Evolutionary conservation across 1,284 basidiomycete genomes (phyloP).

Genomic region (Schizopora paradoxa): DNA sequence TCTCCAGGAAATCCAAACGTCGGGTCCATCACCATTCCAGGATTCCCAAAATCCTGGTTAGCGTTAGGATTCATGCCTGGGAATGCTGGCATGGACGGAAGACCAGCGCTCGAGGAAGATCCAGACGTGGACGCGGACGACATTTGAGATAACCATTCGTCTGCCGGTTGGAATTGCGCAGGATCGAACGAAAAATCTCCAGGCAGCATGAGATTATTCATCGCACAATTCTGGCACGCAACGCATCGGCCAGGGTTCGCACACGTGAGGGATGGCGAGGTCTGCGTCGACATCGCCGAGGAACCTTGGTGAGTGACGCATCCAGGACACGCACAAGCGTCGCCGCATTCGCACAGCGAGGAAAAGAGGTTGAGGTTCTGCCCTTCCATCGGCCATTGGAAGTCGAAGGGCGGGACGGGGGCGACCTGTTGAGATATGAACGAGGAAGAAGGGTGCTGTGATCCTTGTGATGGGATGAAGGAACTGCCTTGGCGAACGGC

Average conservation of each 20-base stretch:
- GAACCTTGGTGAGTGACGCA: conserved; percentile 44
- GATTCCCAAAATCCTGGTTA: too few relatives aligned
- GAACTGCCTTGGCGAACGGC: background rate
- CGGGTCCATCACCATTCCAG: too few relatives aligned
- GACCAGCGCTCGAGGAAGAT: too few relatives aligned
- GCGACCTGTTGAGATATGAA: background rate
- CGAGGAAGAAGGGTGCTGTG: too few relatives aligned
- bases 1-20: too few relatives aligned
- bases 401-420: background rate
- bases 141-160: too few relatives aligned
- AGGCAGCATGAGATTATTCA: background rate
- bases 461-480: background rate
- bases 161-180: too few relatives aligned
- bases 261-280: conserved; percentile 32
- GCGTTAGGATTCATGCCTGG: too few relatives aligned
- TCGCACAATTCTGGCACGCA: conserved; percentile 51
- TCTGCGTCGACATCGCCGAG: conserved; percentile 28
- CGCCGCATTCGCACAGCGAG: conserved; percentile 47
- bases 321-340: conserved; percentile 46
- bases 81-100: too few relatives aligned
- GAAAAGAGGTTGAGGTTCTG: conserved; percentile 13
- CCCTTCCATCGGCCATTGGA: background rate
- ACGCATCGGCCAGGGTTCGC: conserved; percentile 43
- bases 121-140: too few relatives aligned
- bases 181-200: too few relatives aligned